Conservation (phyloP, 371 early-diverging fungal genomes). For the Mucor indicus region DNA sequence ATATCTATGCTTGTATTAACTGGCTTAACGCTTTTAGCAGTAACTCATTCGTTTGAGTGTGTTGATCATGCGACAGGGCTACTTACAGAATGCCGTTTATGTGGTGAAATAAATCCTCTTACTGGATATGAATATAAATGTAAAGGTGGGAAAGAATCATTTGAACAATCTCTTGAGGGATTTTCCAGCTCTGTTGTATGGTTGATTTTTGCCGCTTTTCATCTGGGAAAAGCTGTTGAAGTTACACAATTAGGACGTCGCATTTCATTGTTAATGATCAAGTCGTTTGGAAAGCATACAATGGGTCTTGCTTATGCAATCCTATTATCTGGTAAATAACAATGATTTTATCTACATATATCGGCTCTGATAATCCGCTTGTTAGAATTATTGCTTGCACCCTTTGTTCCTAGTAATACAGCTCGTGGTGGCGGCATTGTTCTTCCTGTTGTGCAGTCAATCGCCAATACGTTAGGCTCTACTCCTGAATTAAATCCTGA, state of each 20-base stretch:
- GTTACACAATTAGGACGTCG: slow-evolving; percentile 58
- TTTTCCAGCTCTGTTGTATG: slow-evolving; percentile 63
- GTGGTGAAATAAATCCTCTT: slow-evolving; percentile 35
- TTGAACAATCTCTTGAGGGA: slow-evolving; percentile 54
- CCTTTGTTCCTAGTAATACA: slow-evolving; percentile 72
- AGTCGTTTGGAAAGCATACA: slow-evolving; percentile 50
- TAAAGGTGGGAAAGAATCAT: slow-evolving; percentile 52
- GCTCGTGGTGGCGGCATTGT: slow-evolving; percentile 77
- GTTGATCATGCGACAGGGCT: slow-evolving; percentile 33
- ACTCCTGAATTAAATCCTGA: slow-evolving; percentile 30
- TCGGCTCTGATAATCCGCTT: no score
- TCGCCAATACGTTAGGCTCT: slow-evolving; percentile 51
- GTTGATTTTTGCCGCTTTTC: slow-evolving; percentile 72
- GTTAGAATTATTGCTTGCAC: slow-evolving; percentile 59
- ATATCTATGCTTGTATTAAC: slow-evolving; percentile 55
- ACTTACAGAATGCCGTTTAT: slow-evolving; percentile 56
- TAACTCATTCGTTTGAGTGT: slow-evolving; percentile 63
- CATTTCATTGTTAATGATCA: slow-evolving; percentile 53
- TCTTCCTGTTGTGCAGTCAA: slow-evolving; percentile 64
- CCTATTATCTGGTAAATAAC: slow-evolving; percentile 41
- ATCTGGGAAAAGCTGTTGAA: slow-evolving; percentile 66
- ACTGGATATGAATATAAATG: slow-evolving; percentile 42
- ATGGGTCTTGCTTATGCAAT: slow-evolving; percentile 64
- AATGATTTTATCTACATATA: no score
- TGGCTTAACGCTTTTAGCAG: slow-evolving; percentile 48